Evolutionary conservation across 1,284 basidiomycete species (phyloP).

Genomic region (Moesziomyces sp.): DNA sequence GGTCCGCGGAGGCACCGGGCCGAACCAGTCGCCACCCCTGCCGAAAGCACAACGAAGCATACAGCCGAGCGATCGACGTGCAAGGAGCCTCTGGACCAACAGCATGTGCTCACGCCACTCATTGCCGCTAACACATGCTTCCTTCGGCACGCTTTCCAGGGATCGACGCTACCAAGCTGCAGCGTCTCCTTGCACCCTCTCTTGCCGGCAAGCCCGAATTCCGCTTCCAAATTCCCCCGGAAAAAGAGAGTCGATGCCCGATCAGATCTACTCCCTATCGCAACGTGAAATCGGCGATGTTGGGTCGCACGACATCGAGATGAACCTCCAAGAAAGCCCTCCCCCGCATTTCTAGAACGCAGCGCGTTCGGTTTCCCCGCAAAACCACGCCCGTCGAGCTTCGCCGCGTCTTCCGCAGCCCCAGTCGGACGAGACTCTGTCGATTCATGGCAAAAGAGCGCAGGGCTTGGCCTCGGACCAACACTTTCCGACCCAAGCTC

Average conservation of each 20-base stretch:
- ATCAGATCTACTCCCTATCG: too few relatives aligned
- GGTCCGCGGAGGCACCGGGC: too few relatives aligned
- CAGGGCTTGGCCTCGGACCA: neutral
- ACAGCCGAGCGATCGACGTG: neutral
- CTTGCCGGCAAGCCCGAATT: neutral
- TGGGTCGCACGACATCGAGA: neutral
- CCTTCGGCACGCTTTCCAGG: neutral
- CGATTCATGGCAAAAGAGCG: too few relatives aligned
- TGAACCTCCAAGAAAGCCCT: neutral
- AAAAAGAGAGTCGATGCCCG: neutral
- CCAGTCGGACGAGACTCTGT: too few relatives aligned
- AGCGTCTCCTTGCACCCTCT: neutral
- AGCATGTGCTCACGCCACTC: neutral
- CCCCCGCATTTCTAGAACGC: too few relatives aligned
- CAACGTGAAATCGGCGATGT: neutral
- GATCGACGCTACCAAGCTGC: neutral
- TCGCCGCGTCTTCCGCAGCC: neutral
- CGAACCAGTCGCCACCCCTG: too few relatives aligned
- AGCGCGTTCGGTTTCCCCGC: neutral
- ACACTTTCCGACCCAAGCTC: too few relatives aligned
- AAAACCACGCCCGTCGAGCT: neutral
- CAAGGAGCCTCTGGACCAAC: neutral
- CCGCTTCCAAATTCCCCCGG: neutral
- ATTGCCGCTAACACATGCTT: neutral
- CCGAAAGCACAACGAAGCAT: neutral